Conservation (phyloP, 202 grass and related monocot genomes). For the Sporobolus alterniflorus region DNA sequence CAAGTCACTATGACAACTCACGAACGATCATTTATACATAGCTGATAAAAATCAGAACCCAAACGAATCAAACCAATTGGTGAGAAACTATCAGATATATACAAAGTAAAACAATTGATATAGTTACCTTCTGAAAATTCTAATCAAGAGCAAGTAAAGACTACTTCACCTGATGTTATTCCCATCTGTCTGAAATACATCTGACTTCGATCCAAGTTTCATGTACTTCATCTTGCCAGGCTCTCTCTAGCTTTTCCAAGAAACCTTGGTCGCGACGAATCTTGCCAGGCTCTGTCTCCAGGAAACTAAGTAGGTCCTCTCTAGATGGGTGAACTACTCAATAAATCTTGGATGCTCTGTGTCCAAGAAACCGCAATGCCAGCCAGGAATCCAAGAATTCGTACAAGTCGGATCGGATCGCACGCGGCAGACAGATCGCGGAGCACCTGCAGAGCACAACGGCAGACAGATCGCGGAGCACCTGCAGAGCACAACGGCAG, state of each 20-base stretch:
- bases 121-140: slow-evolving; percentile 12
- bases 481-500: slow-evolving; percentile 64
- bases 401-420: slow-evolving; percentile 36
- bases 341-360: slow-evolving; percentile 26
- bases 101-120: not conserved
- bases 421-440: slow-evolving; percentile 4
- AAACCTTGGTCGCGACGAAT: slow-evolving; percentile 20
- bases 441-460: slow-evolving; percentile 58
- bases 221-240: slow-evolving; percentile 93
- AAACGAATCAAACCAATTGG: not conserved
- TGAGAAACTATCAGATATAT: not conserved
- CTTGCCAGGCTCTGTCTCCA: slow-evolving; percentile 4
- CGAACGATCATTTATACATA: not conserved
- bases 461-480: slow-evolving; percentile 46
- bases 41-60: slow-evolving; percentile 5
- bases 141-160: slow-evolving; percentile 24
- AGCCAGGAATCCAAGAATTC: slow-evolving; percentile 39
- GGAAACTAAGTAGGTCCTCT: slow-evolving; percentile 18
- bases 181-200: slow-evolving; percentile 89
- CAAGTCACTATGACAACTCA: too few species aligned
- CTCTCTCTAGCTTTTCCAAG: slow-evolving; percentile 4
- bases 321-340: slow-evolving; percentile 47
- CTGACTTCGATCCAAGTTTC: slow-evolving; percentile 98
- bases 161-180: slow-evolving; percentile 75
- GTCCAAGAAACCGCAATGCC: slow-evolving; percentile 44